Evolutionary conservation across 768 basidiomycete genomes (phyloP), one percentile per base, ranked within the genome.

Genomic region (Nevesoporus exiguus): DNA sequence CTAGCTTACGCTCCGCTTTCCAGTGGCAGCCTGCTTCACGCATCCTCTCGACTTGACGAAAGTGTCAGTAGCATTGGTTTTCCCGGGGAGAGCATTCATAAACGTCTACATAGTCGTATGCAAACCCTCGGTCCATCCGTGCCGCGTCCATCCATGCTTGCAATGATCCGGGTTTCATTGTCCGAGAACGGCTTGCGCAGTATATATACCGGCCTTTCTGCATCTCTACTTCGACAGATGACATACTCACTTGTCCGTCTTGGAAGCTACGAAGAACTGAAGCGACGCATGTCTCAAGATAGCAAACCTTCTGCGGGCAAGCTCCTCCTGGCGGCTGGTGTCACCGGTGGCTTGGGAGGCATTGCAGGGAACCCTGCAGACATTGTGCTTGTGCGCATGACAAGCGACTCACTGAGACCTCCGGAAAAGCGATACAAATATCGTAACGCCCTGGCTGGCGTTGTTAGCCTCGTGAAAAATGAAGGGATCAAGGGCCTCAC

Each of bases 201-300:
- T 57, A 71, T 94, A 24, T 93, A 90, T 62, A 84, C 86, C 11
- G 93, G 93, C 22, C 78, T 93, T 31, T 84, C 85, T 6, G 92
- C 92, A 5, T 90, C 92, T 3, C 70, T 93, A 22, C 76, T 93
- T 69, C 81, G 93, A 48, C 93, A 95, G 72, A 93, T 94, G 91
- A 85, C 90, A 10, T 95, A 95, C 64, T 90, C 90, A 0, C 81
- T 94, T 43, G 89, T 92, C 49, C 84, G 93, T 30, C 73, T 94
- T 29, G 92, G 92, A 22, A 81, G 77, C 21, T 93, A 94, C 64
- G 93, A 95, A 63, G 81, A 83, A 47, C 77, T 89, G 66, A 92
- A 92, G 64, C 71, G 73, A 19, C 72, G 72, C 14, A 65, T 90
- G 45, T 78, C 82, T 13, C 66, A 68, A 56, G 69, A 77, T 31